Percentiles rank a stretch among this genome's conserved stretches.
Conservation (phyloP, 345 rosid genomes). For the Eucalyptus caleyi region DNA sequence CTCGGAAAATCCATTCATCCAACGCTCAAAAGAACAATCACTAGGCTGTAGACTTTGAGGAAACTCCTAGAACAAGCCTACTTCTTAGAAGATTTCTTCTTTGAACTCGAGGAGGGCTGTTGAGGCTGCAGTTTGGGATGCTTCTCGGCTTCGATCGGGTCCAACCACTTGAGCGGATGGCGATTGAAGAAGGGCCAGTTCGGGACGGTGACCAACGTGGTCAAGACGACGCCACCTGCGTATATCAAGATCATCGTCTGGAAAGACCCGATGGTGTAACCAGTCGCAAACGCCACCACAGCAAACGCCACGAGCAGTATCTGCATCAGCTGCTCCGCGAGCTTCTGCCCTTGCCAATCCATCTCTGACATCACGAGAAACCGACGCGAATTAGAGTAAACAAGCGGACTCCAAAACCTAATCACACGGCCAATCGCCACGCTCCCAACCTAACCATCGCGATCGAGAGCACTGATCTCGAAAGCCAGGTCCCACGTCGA, state of each 20-base stretch:
- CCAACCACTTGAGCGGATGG: constrained; percentile 79
- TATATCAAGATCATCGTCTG: constrained; percentile 64
- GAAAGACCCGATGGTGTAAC: constrained; percentile 57
- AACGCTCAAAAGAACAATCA: neutral
- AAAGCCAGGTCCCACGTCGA: neutral
- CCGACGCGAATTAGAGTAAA: neutral
- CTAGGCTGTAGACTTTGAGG: neutral
- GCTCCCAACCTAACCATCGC: neutral
- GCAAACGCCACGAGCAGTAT: constrained; percentile 56
- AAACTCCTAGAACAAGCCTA: constrained; percentile 3
- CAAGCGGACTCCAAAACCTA: neutral
- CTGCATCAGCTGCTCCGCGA: constrained; percentile 93
- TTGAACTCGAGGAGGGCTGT: constrained; percentile 20
- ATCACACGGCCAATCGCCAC: neutral
- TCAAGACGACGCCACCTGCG: constrained; percentile 63
- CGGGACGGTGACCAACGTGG: constrained; percentile 65
- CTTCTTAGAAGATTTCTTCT: constrained; percentile 62
- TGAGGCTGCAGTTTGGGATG: constrained; percentile 56
- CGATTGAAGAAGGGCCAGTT: constrained; percentile 87
- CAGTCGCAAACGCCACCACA: constrained; percentile 32
- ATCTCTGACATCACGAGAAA: constrained; percentile 6
- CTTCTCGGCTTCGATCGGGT: constrained; percentile 67
- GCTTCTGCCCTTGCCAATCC: constrained; percentile 99
- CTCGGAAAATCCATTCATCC: neutral
- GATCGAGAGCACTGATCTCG: neutral